Conservation (phyloP, 2,329 filamentous ascomycete species). For the Aspergillus sp. region DNA sequence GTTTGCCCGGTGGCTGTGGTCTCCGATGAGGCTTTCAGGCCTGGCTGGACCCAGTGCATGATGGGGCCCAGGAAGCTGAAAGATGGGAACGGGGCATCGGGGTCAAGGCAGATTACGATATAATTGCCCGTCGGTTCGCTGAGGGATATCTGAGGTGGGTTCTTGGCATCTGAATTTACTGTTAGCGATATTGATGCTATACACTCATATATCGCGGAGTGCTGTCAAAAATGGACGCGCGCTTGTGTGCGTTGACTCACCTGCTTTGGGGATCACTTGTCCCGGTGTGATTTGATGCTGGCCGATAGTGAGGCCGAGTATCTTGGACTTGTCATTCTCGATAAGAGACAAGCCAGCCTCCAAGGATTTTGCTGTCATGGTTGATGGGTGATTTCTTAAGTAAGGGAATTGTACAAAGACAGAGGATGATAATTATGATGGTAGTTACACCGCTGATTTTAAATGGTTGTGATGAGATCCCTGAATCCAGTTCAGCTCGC, state of each 20-base stretch:
- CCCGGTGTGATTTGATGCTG: conserved; percentile 23
- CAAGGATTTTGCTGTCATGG: too few relatives aligned
- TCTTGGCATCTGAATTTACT: too few relatives aligned
- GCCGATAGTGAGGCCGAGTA: conserved; percentile 26
- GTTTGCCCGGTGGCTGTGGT: conserved; percentile 2
- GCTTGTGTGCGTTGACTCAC: conserved; percentile 16
- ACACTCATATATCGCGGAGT: too few relatives aligned
- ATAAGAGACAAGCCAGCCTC: conserved; percentile 14
- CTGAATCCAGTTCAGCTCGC: too few relatives aligned
- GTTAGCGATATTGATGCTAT: too few relatives aligned
- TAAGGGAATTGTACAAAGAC: too few relatives aligned
- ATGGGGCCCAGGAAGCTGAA: conserved; percentile 22
- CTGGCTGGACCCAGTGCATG: conserved; percentile 29
- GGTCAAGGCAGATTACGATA: conserved; percentile 21
- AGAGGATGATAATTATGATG: too few relatives aligned
- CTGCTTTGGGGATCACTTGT: conserved; percentile 25
- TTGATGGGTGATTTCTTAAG: too few relatives aligned
- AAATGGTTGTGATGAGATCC: too few relatives aligned
- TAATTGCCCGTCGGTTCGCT: conserved; percentile 5
- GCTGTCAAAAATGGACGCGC: too few relatives aligned
- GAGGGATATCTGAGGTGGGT: too few relatives aligned
- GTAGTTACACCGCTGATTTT: too few relatives aligned
- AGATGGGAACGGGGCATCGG: conserved; percentile 28
- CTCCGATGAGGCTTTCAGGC: conserved; percentile 9
- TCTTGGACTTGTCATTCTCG: conserved; percentile 26